Percentiles rank a stretch among this genome's conserved stretches.
Evolutionary conservation across 148 eudicot genomes (phyloP).

Genomic region (Pharnaceum exiguum): DNA sequence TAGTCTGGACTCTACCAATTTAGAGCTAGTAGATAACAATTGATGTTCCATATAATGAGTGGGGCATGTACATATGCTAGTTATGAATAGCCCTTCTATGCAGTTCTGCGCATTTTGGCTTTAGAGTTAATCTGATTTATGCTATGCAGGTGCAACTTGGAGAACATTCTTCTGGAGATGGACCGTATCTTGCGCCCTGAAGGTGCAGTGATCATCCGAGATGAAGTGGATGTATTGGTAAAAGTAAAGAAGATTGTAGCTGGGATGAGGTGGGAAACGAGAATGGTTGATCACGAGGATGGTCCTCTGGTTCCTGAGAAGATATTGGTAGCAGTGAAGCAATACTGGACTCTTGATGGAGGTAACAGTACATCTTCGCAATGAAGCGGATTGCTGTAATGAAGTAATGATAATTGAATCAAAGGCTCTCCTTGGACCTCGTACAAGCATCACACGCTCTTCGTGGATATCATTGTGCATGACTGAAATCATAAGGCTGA

Average conservation of each 20-base stretch:
- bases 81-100: too few relatives aligned
- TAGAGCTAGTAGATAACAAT: too few relatives aligned
- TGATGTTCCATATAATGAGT: too few relatives aligned
- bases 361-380: slow-evolving; percentile 60
- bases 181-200: slow-evolving; percentile 90
- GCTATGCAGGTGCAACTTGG: slow-evolving; percentile 58
- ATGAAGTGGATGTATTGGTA: slow-evolving; percentile 74
- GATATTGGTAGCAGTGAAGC: slow-evolving; percentile 78
- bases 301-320: slow-evolving; percentile 87
- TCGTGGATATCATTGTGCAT: too few relatives aligned
- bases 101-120: too few relatives aligned
- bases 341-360: slow-evolving; percentile 69
- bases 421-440: not conserved
- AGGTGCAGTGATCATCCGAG: slow-evolving; percentile 88
- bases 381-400: slow-evolving; percentile 20
- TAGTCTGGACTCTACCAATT: too few relatives aligned
- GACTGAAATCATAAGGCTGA: too few relatives aligned
- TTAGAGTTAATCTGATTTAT: too few relatives aligned
- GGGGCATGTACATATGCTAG: too few relatives aligned
- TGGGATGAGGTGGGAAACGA: slow-evolving; percentile 81
- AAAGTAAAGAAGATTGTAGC: slow-evolving; percentile 64
- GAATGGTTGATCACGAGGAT: slow-evolving; percentile 84
- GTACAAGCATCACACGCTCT: not conserved
- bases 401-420: not conserved
- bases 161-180: slow-evolving; percentile 92